Percentiles rank a stretch among this genome's conserved stretches.
Conservation (phyloP, 257 asterid genomes). For the Euphrasia confusa region DNA sequence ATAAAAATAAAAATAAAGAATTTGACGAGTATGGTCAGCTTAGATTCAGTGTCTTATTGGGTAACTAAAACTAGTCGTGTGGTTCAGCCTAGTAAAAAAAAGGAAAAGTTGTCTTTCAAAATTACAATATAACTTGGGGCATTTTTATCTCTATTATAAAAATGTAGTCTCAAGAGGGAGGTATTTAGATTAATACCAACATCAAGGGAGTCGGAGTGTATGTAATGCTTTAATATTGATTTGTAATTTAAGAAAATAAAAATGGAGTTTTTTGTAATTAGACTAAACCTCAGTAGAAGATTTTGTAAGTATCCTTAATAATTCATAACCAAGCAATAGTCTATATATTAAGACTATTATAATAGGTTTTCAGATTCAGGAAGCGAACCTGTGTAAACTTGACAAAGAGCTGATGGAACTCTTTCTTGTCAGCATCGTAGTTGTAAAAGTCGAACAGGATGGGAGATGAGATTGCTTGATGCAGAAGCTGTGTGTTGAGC, state of each 20-base stretch:
- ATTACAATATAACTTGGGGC: background rate
- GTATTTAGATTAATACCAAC: too few relatives aligned
- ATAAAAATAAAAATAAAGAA: constrained; percentile 2
- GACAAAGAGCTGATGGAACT: constrained; percentile 54
- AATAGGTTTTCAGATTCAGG: constrained; percentile 11
- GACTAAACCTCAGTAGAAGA: too few relatives aligned
- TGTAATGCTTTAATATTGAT: too few relatives aligned
- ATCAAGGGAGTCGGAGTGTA: too few relatives aligned
- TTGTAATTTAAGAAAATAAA: too few relatives aligned
- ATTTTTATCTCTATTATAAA: too few relatives aligned
- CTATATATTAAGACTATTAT: too few relatives aligned
- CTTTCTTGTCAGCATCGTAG: constrained; percentile 77
- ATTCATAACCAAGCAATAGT: too few relatives aligned
- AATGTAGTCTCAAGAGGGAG: too few relatives aligned
- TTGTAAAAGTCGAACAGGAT: constrained; percentile 90
- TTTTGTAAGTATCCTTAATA: too few relatives aligned
- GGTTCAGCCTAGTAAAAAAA: background rate
- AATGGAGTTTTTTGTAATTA: too few relatives aligned
- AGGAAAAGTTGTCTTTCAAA: background rate
- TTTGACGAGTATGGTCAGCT: background rate
- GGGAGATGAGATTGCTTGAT: constrained; percentile 68
- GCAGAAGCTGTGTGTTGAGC: constrained; percentile 49
- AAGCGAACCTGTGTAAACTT: constrained; percentile 73
- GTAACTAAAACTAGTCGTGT: background rate
- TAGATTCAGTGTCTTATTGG: background rate